phyloP scores from a whole-genome alignment of 192 early-diverging fungal genomes.

The Coemansia guatemalensis region DNA sequence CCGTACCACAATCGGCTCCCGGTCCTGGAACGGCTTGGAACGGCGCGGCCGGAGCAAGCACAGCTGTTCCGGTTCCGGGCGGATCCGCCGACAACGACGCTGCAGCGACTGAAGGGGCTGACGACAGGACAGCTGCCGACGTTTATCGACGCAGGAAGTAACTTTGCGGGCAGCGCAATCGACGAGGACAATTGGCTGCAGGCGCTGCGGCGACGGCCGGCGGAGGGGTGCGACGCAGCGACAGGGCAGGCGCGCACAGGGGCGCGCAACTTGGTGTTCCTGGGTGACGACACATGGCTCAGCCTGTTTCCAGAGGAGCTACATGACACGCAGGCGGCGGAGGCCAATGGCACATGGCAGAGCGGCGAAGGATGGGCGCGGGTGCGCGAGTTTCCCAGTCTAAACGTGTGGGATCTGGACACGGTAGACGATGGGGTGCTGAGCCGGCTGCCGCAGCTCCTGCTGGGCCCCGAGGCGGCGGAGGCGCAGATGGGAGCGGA shows the following conservation, averaged over 20 bases:
- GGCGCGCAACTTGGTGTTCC: constrained; percentile 65
- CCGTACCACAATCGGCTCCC: constrained; percentile 49
- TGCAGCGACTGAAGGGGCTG: constrained; percentile 79
- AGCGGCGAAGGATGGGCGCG: constrained; percentile 53
- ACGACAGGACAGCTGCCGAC: constrained; percentile 81
- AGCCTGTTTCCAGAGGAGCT: constrained; percentile 76
- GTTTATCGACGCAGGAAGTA: constrained; percentile 77
- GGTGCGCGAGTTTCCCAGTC: constrained; percentile 66
- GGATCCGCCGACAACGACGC: constrained; percentile 78
- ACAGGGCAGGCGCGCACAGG: not conserved
- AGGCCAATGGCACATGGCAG: constrained; percentile 16
- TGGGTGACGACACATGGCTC: constrained; percentile 97
- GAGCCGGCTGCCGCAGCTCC: constrained; percentile 55
- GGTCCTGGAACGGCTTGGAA: constrained; percentile 53
- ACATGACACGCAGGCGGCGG: constrained; percentile 22
- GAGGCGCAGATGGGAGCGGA: not conserved
- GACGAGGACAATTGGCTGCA: constrained; percentile 78
- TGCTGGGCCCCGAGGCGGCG: constrained; percentile 22
- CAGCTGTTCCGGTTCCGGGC: constrained; percentile 71
- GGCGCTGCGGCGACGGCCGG: constrained; percentile 50
- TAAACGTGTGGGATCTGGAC: constrained; percentile 87
- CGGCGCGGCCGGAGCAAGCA: constrained; percentile 55
- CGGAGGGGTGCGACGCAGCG: constrained; percentile 3
- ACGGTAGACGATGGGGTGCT: constrained; percentile 89
- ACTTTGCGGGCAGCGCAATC: constrained; percentile 77